Evolutionary conservation across 805 yeast species (phyloP).

Genomic region (Candida fluviatilis): DNA sequence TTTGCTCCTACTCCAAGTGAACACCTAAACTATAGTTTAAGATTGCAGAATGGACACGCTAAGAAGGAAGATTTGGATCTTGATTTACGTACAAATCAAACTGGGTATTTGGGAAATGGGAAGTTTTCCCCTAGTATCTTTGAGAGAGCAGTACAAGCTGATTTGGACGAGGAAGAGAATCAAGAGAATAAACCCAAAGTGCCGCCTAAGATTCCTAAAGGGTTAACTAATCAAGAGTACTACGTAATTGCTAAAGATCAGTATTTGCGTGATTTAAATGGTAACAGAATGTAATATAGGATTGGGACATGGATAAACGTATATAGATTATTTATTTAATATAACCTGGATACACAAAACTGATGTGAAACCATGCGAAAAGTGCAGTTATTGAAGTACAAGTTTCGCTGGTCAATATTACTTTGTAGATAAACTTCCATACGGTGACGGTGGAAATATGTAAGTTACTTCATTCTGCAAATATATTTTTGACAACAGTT

Average conservation of each 20-base stretch:
- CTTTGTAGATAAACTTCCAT: no score
- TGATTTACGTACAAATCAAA: slow-evolving; percentile 26
- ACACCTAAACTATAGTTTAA: slow-evolving; percentile 22
- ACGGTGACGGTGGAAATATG: no score
- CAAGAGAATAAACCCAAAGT: slow-evolving; percentile 33
- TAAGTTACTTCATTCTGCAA: no score
- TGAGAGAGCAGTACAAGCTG: slow-evolving; percentile 19
- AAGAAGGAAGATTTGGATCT: slow-evolving; percentile 18
- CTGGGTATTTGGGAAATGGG: slow-evolving; percentile 43
- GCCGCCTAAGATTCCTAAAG: slow-evolving; percentile 43
- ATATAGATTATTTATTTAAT: no score
- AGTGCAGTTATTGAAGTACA: no score
- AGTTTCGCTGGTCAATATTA: no score
- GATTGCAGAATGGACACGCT: slow-evolving; percentile 19
- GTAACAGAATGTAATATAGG: slow-evolving; percentile 19
- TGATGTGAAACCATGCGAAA: no score
- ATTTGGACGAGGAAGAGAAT: slow-evolving; percentile 15
- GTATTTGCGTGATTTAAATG: slow-evolving; percentile 35
- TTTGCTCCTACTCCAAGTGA: slow-evolving; percentile 49
- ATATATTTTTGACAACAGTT: no score
- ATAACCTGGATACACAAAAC: background rate
- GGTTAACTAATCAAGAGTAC: slow-evolving; percentile 38
- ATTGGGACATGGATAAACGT: background rate
- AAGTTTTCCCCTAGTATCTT: slow-evolving; percentile 34
- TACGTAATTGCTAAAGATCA: slow-evolving; percentile 38